Percentiles rank a stretch among this genome's conserved stretches.
phyloP scores from a whole-genome alignment of 148 eudicot genomes.

The Chenopodium album region DNA sequence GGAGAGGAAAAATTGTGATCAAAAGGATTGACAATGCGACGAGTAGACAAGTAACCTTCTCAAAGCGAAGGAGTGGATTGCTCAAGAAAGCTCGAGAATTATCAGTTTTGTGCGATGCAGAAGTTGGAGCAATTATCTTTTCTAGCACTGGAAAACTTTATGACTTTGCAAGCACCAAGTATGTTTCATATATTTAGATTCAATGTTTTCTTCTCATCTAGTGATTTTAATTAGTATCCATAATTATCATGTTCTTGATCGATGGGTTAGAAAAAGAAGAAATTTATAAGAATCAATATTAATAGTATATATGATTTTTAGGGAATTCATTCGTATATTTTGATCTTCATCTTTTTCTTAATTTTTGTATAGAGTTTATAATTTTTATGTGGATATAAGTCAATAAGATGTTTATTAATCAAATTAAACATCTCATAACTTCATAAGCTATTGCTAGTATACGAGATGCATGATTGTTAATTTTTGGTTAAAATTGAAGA shows the following conservation, averaged over 20 bases:
- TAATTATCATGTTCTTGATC: neutral
- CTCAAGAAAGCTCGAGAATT: conserved; percentile 35
- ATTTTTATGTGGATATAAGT: no score
- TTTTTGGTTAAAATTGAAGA: neutral
- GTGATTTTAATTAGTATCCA: neutral
- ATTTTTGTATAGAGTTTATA: no score
- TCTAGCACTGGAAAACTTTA: conserved; percentile 36
- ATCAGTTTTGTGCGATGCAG: conserved; percentile 38
- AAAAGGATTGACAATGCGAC: conserved; percentile 37
- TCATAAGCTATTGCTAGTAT: neutral
- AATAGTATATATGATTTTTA: no score
- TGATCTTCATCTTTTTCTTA: no score
- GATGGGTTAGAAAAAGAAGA: no score
- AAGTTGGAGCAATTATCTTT: conserved; percentile 34
- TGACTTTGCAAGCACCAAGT: conserved; percentile 38
- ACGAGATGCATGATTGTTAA: neutral
- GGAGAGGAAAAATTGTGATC: conserved; percentile 40
- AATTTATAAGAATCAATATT: no score
- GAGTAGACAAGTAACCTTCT: conserved; percentile 37
- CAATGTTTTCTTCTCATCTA: neutral
- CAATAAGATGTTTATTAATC: no score
- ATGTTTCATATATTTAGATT: neutral
- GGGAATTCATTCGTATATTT: no score
- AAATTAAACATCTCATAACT: no score
- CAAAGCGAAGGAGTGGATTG: conserved; percentile 37